Evolutionary conservation across 148 eudicot genomes (phyloP).

Genomic region (Rhododendron griersonianum): DNA sequence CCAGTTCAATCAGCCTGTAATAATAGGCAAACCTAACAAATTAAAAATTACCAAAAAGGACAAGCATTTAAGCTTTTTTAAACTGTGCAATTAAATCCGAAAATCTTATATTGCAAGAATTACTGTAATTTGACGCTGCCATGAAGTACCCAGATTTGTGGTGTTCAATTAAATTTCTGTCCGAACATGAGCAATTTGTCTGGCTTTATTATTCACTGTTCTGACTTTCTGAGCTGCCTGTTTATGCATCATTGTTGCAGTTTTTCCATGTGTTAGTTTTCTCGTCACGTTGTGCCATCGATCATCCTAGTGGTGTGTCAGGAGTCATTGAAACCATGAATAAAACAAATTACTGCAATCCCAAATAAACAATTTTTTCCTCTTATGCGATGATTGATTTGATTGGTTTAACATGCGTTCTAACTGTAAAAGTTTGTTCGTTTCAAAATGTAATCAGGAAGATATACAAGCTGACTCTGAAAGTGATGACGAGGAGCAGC

Average conservation of each 20-base stretch:
- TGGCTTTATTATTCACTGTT: not conserved
- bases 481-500: constrained; percentile 97
- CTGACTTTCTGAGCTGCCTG: not conserved
- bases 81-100: not conserved
- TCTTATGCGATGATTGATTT: not conserved
- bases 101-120: not conserved
- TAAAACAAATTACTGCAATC: not conserved
- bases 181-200: not conserved
- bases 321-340: not conserved
- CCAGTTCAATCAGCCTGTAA: not conserved
- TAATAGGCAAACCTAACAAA: not conserved
- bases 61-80: not conserved
- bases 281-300: not conserved
- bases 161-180: not conserved
- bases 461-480: constrained; percentile 81
- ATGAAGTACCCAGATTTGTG: not conserved
- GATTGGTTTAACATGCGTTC: not conserved
- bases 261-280: not conserved
- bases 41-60: not conserved
- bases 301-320: not conserved
- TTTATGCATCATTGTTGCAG: not conserved
- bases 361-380: not conserved
- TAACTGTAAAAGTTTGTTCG: not conserved
- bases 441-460: constrained; percentile 51
- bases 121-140: not conserved